Evolutionary conservation across 192 early-diverging fungal genomes (phyloP).

Genomic region (Coemansia biformis): DNA sequence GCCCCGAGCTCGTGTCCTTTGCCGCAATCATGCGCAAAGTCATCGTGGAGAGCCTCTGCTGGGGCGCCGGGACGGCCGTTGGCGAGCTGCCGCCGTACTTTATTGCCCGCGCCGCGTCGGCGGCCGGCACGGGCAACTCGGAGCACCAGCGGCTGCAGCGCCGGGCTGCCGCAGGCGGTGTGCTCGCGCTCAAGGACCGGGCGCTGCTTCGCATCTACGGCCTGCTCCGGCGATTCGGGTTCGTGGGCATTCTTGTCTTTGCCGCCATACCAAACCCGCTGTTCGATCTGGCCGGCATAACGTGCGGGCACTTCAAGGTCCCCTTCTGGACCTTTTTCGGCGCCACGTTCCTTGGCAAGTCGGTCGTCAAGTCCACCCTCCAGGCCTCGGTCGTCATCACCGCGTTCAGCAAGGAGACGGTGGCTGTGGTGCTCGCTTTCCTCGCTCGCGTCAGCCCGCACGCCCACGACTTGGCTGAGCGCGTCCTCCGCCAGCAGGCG

Average conservation of each 20-base stretch:
- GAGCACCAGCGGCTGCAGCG: conserved; percentile 43
- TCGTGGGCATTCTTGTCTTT: conserved; percentile 84
- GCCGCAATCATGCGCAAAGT: conserved; percentile 66
- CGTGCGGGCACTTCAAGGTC: conserved; percentile 86
- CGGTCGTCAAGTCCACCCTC: conserved; percentile 78
- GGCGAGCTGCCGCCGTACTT: conserved; percentile 96
- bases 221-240: conserved; percentile 72
- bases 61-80: conserved; percentile 89
- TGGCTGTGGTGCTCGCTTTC: conserved; percentile 54
- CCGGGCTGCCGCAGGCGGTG: conserved; percentile 16
- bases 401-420: conserved; percentile 75
- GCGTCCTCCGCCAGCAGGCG: conserved; percentile 42
- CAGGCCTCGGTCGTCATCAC: conserved; percentile 79
- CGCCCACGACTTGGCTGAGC: conserved; percentile 56
- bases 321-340: conserved; percentile 95
- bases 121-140: conserved; percentile 30
- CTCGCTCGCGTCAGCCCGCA: conserved; percentile 54
- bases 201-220: conserved; percentile 63
- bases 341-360: conserved; percentile 91
- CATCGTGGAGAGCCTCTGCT: conserved; percentile 75
- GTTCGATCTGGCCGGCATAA: conserved; percentile 94
- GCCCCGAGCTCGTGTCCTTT: conserved; percentile 49
- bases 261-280: conserved; percentile 97
- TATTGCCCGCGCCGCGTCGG: conserved; percentile 69
- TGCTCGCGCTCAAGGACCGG: conserved; percentile 62